Percentiles rank a stretch among this genome's conserved stretches.
These are phyloP conservation scores for Metschnikowia rubicola DNA, from an alignment of 805 yeast genomes.

Conservation along the genomic window DNA sequence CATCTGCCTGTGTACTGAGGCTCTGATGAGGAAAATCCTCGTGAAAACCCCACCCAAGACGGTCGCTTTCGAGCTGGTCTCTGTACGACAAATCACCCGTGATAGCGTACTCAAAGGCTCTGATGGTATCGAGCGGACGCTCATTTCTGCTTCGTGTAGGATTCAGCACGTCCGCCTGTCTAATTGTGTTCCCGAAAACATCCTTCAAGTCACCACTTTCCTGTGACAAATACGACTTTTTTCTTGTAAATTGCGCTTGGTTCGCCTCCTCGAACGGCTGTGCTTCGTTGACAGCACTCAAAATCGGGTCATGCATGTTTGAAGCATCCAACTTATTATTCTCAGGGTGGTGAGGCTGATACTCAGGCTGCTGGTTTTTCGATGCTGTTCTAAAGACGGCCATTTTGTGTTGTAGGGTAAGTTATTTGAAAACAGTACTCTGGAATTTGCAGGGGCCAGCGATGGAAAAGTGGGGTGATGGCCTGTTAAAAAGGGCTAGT, in stretches of 20 bases:
- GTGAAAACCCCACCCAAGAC: constrained; percentile 86
- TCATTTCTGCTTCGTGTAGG: constrained; percentile 94
- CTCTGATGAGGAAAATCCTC: constrained; percentile 63
- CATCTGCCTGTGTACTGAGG: constrained; percentile 24
- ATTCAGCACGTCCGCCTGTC: constrained; percentile 80
- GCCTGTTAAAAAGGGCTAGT: too few species aligned
- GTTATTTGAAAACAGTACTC: neutral
- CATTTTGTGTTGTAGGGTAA: constrained; percentile 3
- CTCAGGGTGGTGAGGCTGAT: constrained; percentile 45
- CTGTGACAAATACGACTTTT: constrained; percentile 42
- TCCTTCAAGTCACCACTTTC: constrained; percentile 63
- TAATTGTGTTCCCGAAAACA: constrained; percentile 80
- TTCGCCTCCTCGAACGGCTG: constrained; percentile 83
- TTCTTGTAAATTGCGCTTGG: constrained; percentile 36
- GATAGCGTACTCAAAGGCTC: constrained; percentile 90
- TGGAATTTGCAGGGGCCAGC: too few species aligned
- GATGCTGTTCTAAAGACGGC: constrained; percentile 21
- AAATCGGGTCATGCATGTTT: constrained; percentile 71
- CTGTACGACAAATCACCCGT: constrained; percentile 81
- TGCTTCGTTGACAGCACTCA: constrained; percentile 89
- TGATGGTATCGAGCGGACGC: constrained; percentile 93
- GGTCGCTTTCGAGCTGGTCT: constrained; percentile 75
- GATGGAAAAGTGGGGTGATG: too few species aligned
- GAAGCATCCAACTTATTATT: constrained; percentile 27
- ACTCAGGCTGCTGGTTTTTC: constrained; percentile 22